Conservation (phyloP, 805 yeast genomes). For the Brettanomyces sp. region DNA sequence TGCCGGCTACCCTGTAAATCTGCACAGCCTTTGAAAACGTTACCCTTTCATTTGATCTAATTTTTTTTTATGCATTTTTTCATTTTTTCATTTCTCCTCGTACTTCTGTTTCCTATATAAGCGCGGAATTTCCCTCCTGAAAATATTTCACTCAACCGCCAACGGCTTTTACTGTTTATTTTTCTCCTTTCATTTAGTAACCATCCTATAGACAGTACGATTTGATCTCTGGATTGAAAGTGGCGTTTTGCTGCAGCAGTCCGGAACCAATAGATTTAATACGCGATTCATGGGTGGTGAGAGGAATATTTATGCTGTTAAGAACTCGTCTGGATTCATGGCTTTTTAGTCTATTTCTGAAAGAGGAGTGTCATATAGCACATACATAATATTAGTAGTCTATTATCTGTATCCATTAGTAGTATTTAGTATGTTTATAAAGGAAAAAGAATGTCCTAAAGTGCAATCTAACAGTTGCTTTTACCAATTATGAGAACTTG, state of each 20-base stretch:
- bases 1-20: too few species aligned
- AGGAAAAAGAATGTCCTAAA: too few species aligned
- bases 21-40: too few species aligned
- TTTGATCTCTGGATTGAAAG: not conserved
- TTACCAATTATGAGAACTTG: not conserved
- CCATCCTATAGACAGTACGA: constrained; percentile 30
- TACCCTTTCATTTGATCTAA: too few species aligned
- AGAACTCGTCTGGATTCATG: constrained; percentile 28
- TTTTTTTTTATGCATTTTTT: not conserved
- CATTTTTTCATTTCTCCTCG: not conserved
- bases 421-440: not conserved
- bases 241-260: not conserved
- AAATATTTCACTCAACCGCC: not conserved
- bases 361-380: constrained; percentile 30
- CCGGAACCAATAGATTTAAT: constrained; percentile 17
- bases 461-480: too few species aligned
- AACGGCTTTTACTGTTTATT: not conserved
- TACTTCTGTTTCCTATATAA: not conserved
- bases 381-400: constrained; percentile 12
- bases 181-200: constrained; percentile 17
- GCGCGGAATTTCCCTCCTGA: not conserved
- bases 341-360: constrained; percentile 11
- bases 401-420: not conserved
- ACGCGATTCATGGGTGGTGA: constrained; percentile 27
- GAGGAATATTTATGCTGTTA: constrained; percentile 22